Evolutionary conservation across 495 filamentous ascomycete genomes (phyloP), one percentile per base, ranked within the genome.

Genomic region (Rusavskia elegans): DNA sequence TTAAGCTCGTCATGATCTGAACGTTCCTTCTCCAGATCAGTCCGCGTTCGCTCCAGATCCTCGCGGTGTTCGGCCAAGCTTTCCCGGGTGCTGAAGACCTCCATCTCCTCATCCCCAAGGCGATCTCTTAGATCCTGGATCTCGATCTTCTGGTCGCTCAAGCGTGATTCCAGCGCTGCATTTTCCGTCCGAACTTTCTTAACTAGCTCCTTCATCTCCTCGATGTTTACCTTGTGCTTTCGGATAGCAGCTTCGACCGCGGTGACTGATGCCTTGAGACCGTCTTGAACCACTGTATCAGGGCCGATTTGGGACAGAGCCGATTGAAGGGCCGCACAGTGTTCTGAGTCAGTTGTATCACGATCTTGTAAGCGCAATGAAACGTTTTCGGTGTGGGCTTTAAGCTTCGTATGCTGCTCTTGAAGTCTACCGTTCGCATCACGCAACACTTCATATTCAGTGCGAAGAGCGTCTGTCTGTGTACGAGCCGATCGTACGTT

Each of bases 21-120:
- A 25, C 81, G 79, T 49, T 84, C 79, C 32, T 83, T 76, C 8
- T 76, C 67, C 21, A 95, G 66, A 57, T 93, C 84, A 19, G 66
- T 65, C 50, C 79, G 72, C 19, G 89, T 65, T 0, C 75, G 71
- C 0, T 66, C 58, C 2, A 76, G 66, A 56, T 79, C 79, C 5
- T 77, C 76, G 53, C 73, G 73, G 55, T 82, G 78, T 41, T 79
- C 71, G 17, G 68, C 60, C 13, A 80, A 62, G 14, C 72, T 61
- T 41, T 73, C 65, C 23, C 57, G 64, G 20, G 74, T 57, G 25
- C 55, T 61, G 35, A 63, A 59, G 7, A 71, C 27, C 41, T 74
- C 64, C 39, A 61, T 59, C 36, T 73, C 66, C 20, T 63, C 63
- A 10, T 57, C 56, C 9, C 72, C 71, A 5, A 83, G 57, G 2